Evolutionary conservation across 139 green algal species (phyloP), one percentile per base, ranked within the genome.

Genomic region (Chlamydomonas urium): DNA sequence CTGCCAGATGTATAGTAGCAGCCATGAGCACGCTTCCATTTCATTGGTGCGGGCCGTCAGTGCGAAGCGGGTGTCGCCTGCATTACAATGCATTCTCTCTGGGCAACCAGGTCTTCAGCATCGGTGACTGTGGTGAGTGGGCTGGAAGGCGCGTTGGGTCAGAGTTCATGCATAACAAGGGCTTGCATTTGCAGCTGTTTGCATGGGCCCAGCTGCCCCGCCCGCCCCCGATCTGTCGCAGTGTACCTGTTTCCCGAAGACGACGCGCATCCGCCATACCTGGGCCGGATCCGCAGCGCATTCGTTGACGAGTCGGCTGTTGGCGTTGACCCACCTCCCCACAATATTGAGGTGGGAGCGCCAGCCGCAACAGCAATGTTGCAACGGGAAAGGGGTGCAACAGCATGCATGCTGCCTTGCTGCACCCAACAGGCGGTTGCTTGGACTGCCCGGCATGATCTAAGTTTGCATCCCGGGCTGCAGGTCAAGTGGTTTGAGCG

Each of bases 191-290:
- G 23, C 53, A 35, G 19, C 23, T 63, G 53, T 35, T 28, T 63
- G n/a, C 53, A 31, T 29, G 24, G 6, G 6, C 21, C 65, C 17
- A 60, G 34, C 42, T 61, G 62, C 62, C 6, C 21, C 24, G 3
- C 32, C 32, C 23, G 33, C 33, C 3, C 48, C 32, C 60, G n/a
- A 53, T 83, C 3, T 35, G 1, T 72, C n/a, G 69, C 65, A 78
- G 79, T 85, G 6, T 88, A 79, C 34, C 59, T 89, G 6, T 77
- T 79, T 29, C 83, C 83, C 1, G 83, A 89, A 56, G 77, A 85
- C 31, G 83, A 89, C 34, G 29, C 42, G 1, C 70, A 72, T 8
- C 76, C 75, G 26, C 83, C 75, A 2, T 89, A 89, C 70, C 74
- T 89, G 47, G 83, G 77, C 0, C 69, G 66, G 1, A 79, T 89